Evolutionary conservation across 306 rosid genomes (phyloP), one percentile per base, ranked within the genome.

Genomic region (Lathyrus oleraceus): DNA sequence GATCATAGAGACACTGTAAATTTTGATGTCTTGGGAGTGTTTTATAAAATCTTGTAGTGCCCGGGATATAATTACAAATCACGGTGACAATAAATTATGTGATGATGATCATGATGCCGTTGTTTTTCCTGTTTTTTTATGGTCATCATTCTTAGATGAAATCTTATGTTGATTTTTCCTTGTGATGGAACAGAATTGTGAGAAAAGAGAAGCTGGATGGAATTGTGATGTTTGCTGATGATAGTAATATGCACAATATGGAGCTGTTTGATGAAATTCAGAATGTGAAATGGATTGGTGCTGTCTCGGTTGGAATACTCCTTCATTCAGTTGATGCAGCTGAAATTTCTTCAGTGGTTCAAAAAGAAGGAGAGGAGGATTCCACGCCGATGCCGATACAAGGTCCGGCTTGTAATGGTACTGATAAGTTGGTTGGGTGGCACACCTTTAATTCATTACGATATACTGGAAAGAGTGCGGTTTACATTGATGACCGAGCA

Each of bases 201-300:
- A 89, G 92, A 54, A 84, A 91, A 62, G 78, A 77, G 87, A 91
- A 76, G 88, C 75, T 95, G 80, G 97, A 95, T 68, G 99, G 97
- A 76, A 80, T 82, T 62, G 96, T 91, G 82, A 76, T 89, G 87
- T 95, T 95, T 87, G 91, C 94, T 1, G 99, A 95, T 79, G 99
- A 95, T 79, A 95, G 99, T 85, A 95, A 95, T 78, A 87, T 91
- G 99, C 97, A 95, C 64, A 91, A 92, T 67, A 84, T 87, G 95
- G 99, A 95, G 83, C 77, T 95, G 36, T 95, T 95, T 69, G 96
- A 91, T 68, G 99, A 91, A 78, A 78, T 87, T 65, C 99, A 91
- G 74, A 89, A 57, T 62, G 92, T 91, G 84, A 86, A 87, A 65
- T 85, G 95, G 99, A 60, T 95, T 35, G 99, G 96, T 76, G 97